These are phyloP conservation scores for Arctium lappa DNA, from an alignment of 129 eudicot genomes.

Conservation along the genomic window DNA sequence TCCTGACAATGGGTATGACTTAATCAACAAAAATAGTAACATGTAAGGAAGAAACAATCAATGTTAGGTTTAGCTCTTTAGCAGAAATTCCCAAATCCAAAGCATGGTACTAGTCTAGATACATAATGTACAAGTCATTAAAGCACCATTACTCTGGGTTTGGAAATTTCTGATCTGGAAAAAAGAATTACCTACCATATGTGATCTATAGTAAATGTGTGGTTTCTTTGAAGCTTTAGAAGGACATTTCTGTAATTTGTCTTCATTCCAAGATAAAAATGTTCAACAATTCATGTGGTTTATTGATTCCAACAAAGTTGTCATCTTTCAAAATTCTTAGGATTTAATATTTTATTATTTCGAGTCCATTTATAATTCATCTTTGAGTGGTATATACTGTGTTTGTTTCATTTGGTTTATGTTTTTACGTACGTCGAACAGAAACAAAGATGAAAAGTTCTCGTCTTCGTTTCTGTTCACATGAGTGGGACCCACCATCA, in stretches of 20 bases:
- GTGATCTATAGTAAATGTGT: neutral
- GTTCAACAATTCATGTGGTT: neutral
- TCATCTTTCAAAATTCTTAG: slow-evolving; percentile 25
- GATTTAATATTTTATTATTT: neutral
- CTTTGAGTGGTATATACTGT: neutral
- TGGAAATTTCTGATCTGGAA: slow-evolving; percentile 8
- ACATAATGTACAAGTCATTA: slow-evolving; percentile 8
- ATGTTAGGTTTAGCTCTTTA: neutral
- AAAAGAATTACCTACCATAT: slow-evolving; percentile 1
- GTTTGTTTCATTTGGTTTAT: neutral
- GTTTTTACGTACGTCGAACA: neutral
- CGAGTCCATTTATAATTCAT: slow-evolving; percentile 1
- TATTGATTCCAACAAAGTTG: slow-evolving; percentile 15
- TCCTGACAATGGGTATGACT: slow-evolving; percentile 1
- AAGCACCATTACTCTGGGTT: slow-evolving; percentile 2
- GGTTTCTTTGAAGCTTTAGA: neutral
- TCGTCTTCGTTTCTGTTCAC: neutral
- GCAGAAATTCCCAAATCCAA: neutral
- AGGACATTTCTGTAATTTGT: neutral
- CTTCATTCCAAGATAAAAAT: slow-evolving; percentile 3
- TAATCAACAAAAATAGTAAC: neutral
- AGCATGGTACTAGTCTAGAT: slow-evolving; percentile 5
- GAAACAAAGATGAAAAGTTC: neutral
- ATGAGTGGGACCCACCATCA: neutral
- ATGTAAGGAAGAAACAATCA: slow-evolving; percentile 3